Conservation (phyloP, 148 eudicot species). For the Nepenthes mirabilis region DNA sequence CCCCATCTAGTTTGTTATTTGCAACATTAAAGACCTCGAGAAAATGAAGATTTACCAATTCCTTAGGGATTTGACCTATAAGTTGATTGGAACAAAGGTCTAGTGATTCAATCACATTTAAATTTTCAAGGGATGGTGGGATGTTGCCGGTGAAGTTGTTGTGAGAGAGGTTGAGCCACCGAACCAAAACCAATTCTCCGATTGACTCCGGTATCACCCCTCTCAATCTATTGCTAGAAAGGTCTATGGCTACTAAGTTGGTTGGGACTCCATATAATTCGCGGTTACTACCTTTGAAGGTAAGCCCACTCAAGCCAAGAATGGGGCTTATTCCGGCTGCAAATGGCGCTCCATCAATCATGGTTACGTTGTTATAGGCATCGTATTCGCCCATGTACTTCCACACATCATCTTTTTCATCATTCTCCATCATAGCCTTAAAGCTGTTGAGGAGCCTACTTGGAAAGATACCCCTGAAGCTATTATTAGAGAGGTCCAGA, state of each 20-base stretch:
- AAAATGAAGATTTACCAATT: constrained; percentile 10
- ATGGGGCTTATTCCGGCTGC: too few species aligned
- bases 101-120: constrained; percentile 18
- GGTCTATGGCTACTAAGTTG: too few species aligned
- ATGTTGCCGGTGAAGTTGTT: constrained; percentile 17
- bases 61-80: constrained; percentile 15
- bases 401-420: constrained; percentile 1
- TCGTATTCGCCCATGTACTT: too few species aligned
- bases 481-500: neutral
- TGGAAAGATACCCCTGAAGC: neutral
- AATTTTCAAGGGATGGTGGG: constrained; percentile 13
- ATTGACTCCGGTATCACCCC: constrained; percentile 16
- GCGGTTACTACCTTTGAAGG: too few species aligned
- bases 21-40: constrained; percentile 17
- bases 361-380: too few species aligned
- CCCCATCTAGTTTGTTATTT: constrained; percentile 13
- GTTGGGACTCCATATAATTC: too few species aligned
- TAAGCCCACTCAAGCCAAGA: too few species aligned
- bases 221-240: too few species aligned
- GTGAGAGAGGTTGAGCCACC: constrained; percentile 24
- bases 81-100: constrained; percentile 23
- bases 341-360: too few species aligned
- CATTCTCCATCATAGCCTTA: constrained; percentile 2
- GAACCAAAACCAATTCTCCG: constrained; percentile 10
- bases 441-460: constrained; percentile 2